Percentiles rank a stretch among this genome's conserved stretches.
These are phyloP conservation scores for Rhynchospora pubera DNA, from an alignment of 176 grass and related monocot genomes.

Conservation along the genomic window DNA sequence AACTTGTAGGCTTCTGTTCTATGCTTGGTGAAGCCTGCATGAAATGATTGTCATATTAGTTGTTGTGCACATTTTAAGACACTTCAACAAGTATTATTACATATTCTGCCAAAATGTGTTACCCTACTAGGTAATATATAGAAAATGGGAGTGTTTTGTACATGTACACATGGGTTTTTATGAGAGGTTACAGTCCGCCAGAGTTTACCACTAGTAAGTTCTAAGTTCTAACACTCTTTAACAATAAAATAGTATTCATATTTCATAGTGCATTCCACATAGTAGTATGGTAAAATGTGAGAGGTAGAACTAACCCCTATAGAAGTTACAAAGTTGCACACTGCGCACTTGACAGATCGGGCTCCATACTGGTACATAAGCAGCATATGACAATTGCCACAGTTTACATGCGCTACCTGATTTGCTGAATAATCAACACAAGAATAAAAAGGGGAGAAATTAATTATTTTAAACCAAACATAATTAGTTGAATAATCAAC, in stretches of 20 bases:
- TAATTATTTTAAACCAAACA: conserved; percentile 11
- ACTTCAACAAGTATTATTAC: not conserved
- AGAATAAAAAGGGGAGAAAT: conserved; percentile 1
- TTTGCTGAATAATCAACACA: conserved; percentile 51
- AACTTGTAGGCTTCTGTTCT: conserved; percentile 75
- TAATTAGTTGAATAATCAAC: conserved; percentile 60
- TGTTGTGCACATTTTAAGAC: not conserved
- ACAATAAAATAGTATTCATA: not conserved
- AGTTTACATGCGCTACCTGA: conserved; percentile 86
- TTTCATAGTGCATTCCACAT: not conserved
- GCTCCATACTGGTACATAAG: conserved; percentile 99
- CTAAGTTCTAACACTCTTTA: not conserved
- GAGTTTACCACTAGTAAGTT: not conserved
- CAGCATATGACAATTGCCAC: conserved; percentile 89
- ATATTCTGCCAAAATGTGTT: not conserved
- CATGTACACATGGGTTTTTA: not conserved
- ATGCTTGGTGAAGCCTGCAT: conserved; percentile 53
- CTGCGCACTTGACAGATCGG: conserved; percentile 85
- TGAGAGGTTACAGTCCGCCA: not conserved
- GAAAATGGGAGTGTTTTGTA: not conserved
- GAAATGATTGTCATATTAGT: not conserved
- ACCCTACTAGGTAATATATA: not conserved
- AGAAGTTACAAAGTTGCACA: conserved; percentile 88
- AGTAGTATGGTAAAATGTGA: not conserved
- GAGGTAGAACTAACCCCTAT: conserved; percentile 41